Conservation (phyloP, 176 grass and related monocot species). For the Tuctoria greenei region DNA sequence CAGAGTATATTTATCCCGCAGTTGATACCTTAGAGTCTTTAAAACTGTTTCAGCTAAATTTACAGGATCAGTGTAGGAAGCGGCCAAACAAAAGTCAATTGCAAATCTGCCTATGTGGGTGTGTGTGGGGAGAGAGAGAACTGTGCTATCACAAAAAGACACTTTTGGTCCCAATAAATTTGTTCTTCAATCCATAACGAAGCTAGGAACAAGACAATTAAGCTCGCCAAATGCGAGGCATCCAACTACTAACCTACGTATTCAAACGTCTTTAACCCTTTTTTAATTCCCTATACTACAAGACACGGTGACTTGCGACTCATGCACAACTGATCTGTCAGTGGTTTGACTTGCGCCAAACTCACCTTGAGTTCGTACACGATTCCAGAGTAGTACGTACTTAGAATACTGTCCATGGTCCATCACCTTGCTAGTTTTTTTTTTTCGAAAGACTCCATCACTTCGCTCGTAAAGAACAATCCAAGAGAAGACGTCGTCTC, state of each 20-base stretch:
- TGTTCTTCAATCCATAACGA: conserved; percentile 11
- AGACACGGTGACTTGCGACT: conserved; percentile 16
- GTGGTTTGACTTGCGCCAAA: conserved; percentile 42
- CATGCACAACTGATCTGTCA: conserved; percentile 7
- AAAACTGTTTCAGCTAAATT: conserved; percentile 17
- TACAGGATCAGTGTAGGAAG: not conserved
- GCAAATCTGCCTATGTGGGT: conserved; percentile 27
- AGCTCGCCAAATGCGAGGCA: conserved; percentile 14
- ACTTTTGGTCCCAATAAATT: conserved; percentile 19
- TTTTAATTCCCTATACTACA: conserved; percentile 33
- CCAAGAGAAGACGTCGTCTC: conserved; percentile 23
- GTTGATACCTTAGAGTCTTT: conserved; percentile 16
- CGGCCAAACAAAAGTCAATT: conserved; percentile 49
- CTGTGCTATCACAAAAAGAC: not conserved
- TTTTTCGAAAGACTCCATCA: too few relatives aligned
- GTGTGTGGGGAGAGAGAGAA: not conserved
- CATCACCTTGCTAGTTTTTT: too few relatives aligned
- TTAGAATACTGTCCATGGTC: conserved; percentile 17
- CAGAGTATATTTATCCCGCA: conserved; percentile 1
- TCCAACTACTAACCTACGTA: conserved; percentile 23
- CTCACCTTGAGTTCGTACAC: conserved; percentile 16
- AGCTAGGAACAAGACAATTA: not conserved
- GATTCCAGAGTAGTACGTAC: not conserved
- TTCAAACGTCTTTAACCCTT: conserved; percentile 7
- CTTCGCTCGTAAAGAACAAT: not conserved